Percentiles rank a stretch among this genome's conserved stretches.
Evolutionary conservation across 306 rosid species (phyloP).

Genomic region (Cucumis hystrix): DNA sequence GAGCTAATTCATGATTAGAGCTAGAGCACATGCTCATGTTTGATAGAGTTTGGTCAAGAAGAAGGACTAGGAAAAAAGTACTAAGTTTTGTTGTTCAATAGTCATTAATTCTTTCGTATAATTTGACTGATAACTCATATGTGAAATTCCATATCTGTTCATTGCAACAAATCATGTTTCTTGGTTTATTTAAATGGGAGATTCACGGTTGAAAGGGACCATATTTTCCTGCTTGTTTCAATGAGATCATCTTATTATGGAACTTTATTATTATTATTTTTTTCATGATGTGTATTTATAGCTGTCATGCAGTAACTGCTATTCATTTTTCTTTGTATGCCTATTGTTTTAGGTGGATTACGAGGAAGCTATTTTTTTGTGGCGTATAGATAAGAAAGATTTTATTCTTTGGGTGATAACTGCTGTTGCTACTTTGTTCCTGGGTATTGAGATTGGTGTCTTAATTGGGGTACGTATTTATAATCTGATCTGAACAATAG

Average conservation of each 20-base stretch:
- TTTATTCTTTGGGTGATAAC: conserved; percentile 95
- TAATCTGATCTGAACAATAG: background rate
- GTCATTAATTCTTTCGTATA: background rate
- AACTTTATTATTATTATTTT: background rate
- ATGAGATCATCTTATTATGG: background rate
- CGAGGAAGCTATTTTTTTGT: conserved; percentile 74
- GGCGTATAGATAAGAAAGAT: conserved; percentile 89
- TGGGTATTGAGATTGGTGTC: conserved; percentile 96
- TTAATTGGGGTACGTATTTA: conserved; percentile 72
- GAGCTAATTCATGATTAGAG: background rate
- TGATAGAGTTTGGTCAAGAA: background rate
- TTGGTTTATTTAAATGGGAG: background rate
- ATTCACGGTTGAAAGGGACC: background rate
- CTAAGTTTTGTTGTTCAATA: background rate
- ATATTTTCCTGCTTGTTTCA: background rate
- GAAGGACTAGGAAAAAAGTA: background rate
- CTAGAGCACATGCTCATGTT: background rate
- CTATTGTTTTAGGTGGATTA: conserved; percentile 72
- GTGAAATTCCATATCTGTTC: background rate
- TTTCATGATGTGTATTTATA: background rate
- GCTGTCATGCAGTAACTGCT: background rate
- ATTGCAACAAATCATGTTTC: background rate
- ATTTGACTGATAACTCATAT: background rate
- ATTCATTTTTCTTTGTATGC: conserved; percentile 7
- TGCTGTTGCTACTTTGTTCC: conserved; percentile 60